Base-by-base conservation (phyloP, 106 monocot genomes). In the Dendrobium catenatum region DNA sequence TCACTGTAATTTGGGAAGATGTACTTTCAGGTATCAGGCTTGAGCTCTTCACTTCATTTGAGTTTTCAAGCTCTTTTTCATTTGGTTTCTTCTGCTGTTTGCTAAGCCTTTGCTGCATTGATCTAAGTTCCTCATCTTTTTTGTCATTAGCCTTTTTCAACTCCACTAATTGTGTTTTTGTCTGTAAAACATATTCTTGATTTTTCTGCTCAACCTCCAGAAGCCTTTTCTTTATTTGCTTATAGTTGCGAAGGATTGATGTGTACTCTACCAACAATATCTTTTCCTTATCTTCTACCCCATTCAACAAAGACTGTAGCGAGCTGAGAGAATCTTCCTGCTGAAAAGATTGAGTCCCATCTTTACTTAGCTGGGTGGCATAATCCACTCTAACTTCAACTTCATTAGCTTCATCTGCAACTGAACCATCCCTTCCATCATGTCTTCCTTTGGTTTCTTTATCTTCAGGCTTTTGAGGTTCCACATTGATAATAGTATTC, bases 111-210 rank as follows among this genome's bases (percentile, higher is more conserved):
- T 81, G 55, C 27, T 89, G 80, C 5, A 93, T 87, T 31, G 81
- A 80, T 22, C 44, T 56, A 67, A 93, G 93, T 75, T 95, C 95
- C 42, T 92, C 93, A 67, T 95, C 95, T 75, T 95, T 95, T 80
- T 73, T 67, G 6, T 75, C 85, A 83, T 85, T 83, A 40, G 82
- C 82, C 55, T 61, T 80, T 66, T 85, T 83, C 73, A 95, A 55
- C 26, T 95, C 89, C 24, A 79, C 67, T 49, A 95, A 80, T 48
- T 89, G 85, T 17, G 85, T 22, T 80, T 84, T 85, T 29, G 86
- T 88, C 70, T 89, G 84, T 4, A 66, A 58, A 75, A 86, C 78
- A 42, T 85, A 80, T 22, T 89, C 85, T 73, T 80, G 73, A 26
- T 85, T 85, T 74, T 80, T 80, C 70, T 70, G 82, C 79, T 88